Percentiles rank a stretch among this genome's conserved stretches.
These are phyloP conservation scores for Curvularia sp. DNA, from an alignment of 2,329 filamentous ascomycete genomes.

Conservation along the genomic window DNA sequence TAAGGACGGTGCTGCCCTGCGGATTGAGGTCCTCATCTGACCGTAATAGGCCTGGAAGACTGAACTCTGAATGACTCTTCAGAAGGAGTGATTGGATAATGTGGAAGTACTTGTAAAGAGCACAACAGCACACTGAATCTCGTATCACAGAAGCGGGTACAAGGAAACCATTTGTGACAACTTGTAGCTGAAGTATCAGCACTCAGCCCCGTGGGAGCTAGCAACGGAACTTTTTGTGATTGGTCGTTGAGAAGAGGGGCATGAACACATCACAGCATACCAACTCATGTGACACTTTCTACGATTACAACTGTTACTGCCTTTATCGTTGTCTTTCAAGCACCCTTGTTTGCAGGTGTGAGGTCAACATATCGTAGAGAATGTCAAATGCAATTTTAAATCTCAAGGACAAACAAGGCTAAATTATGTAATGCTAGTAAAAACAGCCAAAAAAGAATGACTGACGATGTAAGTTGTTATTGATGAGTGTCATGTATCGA, in stretches of 20 bases:
- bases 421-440: no score
- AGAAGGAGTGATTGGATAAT: background rate
- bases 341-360: no score
- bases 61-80: background rate
- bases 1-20: background rate
- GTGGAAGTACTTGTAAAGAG: background rate
- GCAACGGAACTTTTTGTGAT: background rate
- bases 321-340: no score
- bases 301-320: no score
- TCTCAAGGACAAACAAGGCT: no score
- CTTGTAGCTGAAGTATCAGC: background rate
- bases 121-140: background rate
- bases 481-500: no score
- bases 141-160: background rate
- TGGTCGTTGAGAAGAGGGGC: background rate
- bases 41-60: background rate
- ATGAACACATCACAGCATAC: background rate
- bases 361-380: no score
- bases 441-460: no score
- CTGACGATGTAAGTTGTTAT: no score
- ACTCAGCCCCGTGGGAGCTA: background rate
- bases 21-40: background rate
- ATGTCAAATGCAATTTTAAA: no score
- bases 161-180: background rate
- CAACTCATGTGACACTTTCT: background rate